These are phyloP conservation scores for Paramecium pentaurelia DNA, from an alignment of 73 alveolate species.

Conservation along the genomic window DNA sequence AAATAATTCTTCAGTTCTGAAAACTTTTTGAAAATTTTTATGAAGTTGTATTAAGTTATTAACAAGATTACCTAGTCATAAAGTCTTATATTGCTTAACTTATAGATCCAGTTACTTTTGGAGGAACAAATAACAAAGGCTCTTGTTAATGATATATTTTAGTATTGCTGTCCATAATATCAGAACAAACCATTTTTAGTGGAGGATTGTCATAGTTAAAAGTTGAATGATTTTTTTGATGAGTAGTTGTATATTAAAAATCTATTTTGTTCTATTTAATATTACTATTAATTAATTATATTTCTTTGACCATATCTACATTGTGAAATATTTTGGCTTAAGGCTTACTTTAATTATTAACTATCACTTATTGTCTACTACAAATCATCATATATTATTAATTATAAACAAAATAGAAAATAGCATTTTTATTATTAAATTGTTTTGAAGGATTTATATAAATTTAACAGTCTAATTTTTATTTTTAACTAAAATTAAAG, in stretches of 20 bases:
- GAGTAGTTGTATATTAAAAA: not conserved
- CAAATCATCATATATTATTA: not conserved
- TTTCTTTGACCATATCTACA: not conserved
- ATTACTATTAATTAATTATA: not conserved
- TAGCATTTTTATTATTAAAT: not conserved
- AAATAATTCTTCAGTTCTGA: conserved; percentile 21
- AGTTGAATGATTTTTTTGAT: not conserved
- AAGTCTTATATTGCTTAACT: not conserved
- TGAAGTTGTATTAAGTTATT: not conserved
- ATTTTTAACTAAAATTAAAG: not conserved
- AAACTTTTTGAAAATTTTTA: not conserved
- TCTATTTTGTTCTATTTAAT: not conserved
- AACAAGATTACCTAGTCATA: not conserved
- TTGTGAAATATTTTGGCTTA: not conserved
- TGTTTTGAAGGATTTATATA: not conserved
- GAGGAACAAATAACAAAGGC: not conserved
- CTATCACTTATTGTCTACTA: not conserved
- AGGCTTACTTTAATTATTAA: not conserved
- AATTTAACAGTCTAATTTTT: not conserved
- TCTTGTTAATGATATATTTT: not conserved
- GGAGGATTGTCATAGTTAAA: not conserved
- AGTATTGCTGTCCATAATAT: not conserved
- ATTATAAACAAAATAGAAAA: not conserved
- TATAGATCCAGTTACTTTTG: not conserved
- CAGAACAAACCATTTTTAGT: not conserved